phyloP scores from a whole-genome alignment of 768 basidiomycete genomes.

The Amanita pseudoporphyria region DNA sequence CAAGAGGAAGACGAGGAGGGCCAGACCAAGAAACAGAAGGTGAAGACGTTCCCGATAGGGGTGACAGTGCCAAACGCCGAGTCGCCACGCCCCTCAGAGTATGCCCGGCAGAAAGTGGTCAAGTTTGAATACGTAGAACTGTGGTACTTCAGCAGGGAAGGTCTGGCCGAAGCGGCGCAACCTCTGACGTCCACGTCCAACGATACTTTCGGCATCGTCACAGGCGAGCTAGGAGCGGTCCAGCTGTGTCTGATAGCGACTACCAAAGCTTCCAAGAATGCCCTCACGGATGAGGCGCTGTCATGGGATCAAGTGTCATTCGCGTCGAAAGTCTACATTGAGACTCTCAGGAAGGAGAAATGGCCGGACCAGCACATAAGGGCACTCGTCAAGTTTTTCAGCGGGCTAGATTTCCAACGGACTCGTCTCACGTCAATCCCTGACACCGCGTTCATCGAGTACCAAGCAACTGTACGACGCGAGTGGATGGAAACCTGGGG shows the following conservation, averaged over 20 bases:
- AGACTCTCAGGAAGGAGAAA: background rate
- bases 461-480: background rate
- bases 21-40: no score
- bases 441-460: background rate
- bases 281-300: background rate
- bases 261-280: slow-evolving; percentile 1
- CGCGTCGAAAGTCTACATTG: background rate
- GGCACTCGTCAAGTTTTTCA: slow-evolving; percentile 1
- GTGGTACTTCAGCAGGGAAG: no score
- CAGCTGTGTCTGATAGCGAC: background rate
- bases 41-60: no score
- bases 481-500: background rate
- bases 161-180: background rate
- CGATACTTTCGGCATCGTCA: slow-evolving; percentile 5
- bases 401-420: background rate
- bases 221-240: background rate
- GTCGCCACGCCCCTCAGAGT: slow-evolving; percentile 12
- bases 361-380: background rate
- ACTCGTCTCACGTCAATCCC: background rate
- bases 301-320: slow-evolving; percentile 1
- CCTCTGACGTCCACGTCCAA: background rate
- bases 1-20: no score
- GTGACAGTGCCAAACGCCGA: no score
- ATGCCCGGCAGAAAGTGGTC: slow-evolving; percentile 1
- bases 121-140: slow-evolving; percentile 5